Evolutionary conservation across 345 rosid genomes (phyloP).

Genomic region (Conringia planisiliqua): DNA sequence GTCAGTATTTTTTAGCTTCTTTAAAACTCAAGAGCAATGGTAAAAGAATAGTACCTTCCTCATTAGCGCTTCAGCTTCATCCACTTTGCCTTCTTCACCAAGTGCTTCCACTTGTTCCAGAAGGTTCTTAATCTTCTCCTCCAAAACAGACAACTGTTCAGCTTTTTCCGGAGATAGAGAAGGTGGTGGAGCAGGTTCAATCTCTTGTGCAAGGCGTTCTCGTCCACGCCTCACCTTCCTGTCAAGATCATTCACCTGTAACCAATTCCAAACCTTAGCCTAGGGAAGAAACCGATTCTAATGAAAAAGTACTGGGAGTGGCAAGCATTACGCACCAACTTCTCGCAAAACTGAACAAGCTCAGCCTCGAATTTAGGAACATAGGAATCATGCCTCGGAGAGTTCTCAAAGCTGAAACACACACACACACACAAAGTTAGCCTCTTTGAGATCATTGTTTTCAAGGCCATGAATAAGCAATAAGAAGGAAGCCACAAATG

Average conservation of each 20-base stretch:
- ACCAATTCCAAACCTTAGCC: not conserved
- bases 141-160: slow-evolving; percentile 77
- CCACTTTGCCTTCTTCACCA: slow-evolving; percentile 98
- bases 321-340: slow-evolving; percentile 56
- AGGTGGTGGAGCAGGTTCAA: slow-evolving; percentile 76
- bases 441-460: not conserved
- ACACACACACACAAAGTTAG: not conserved
- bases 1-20: not conserved
- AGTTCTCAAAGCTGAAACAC: slow-evolving; percentile 73
- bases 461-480: not conserved
- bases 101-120: slow-evolving; percentile 95
- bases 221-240: slow-evolving; percentile 96
- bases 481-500: not conserved
- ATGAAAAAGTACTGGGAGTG: not conserved
- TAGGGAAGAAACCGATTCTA: not conserved
- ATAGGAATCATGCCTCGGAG: slow-evolving; percentile 70
- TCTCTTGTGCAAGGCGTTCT: slow-evolving; percentile 91
- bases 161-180: slow-evolving; percentile 75
- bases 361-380: slow-evolving; percentile 89
- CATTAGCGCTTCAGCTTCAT: slow-evolving; percentile 99
- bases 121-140: slow-evolving; percentile 88
- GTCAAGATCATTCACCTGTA: slow-evolving; percentile 90
- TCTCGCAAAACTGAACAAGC: slow-evolving; percentile 90
- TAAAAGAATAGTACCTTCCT: slow-evolving; percentile 59
- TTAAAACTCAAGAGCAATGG: not conserved